Evolutionary conservation across 2,329 filamentous ascomycete species (phyloP), one percentile per base, ranked within the genome.

Genomic region (Pseudopyricularia cyperi): DNA sequence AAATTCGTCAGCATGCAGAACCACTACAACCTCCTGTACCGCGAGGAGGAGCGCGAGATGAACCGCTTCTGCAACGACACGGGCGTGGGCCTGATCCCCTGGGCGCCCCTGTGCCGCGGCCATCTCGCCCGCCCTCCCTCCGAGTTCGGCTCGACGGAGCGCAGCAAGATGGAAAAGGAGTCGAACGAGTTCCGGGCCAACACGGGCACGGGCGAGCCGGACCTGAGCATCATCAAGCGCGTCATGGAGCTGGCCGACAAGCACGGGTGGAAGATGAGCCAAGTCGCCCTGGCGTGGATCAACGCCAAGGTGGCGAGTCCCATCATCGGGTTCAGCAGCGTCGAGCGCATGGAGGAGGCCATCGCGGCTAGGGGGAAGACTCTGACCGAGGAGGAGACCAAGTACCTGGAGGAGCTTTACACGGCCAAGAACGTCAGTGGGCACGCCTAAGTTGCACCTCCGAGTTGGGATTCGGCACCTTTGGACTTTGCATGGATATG

Each of bases 251-350:
- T 60, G 6, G 48, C 56, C 28, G 51, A 53, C 1, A 56, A 56
- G 52, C 54, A 32, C 34, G 52, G 50, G 19, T 57, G 53, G 56
- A 51, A 53, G 39, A 58, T 58, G 55, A 44, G 54, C 46, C 75
- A 83, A 52, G 75, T 87, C 19, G 74, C 79, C 1, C 70, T 82
- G 52, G 80, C 80, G 3, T 87, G 83, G 83, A 72, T 75, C 53
- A 66, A 77, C 56, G 70, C 72, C 56, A 68, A 73, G 46, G 72
- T 74, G 6, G 64, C 71, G 24, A 77, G 71, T 57, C 80, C 80
- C 2, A 84, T 85, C 54, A 68, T 83, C 51, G 82, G 83, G 0
- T 68, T 85, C 57, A 76, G 71, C 55, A 83, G 71, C 51, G 67
- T 74, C 33, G 69, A 72, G 53, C 68, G 82, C n/a, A 74, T 86